Evolutionary conservation across 192 early-diverging fungal genomes (phyloP).

Genomic region (Oehlia diaphana): DNA sequence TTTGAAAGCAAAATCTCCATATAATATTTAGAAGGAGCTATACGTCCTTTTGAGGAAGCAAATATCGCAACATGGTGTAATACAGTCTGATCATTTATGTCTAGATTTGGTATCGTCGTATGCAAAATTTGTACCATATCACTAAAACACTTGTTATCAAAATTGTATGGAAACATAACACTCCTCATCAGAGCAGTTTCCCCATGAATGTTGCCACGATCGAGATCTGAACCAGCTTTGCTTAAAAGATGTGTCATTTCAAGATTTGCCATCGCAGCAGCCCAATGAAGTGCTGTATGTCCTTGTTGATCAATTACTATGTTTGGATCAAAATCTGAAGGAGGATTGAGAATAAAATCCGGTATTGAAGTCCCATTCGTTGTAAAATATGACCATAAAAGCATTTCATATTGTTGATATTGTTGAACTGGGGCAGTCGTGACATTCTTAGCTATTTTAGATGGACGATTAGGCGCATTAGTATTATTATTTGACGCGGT

Average conservation of each 20-base stretch:
- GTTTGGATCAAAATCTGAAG: slow-evolving; percentile 76
- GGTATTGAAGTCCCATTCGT: slow-evolving; percentile 52
- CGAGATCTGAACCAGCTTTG: slow-evolving; percentile 71
- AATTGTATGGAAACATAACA: slow-evolving; percentile 88
- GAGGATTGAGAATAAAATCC: slow-evolving; percentile 52
- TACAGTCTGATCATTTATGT: slow-evolving; percentile 80
- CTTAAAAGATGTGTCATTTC: slow-evolving; percentile 75
- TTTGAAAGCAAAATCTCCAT: slow-evolving; percentile 81
- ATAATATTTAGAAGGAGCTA: slow-evolving; percentile 82
- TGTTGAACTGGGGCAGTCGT: not conserved
- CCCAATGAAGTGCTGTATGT: slow-evolving; percentile 95
- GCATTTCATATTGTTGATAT: slow-evolving; percentile 35
- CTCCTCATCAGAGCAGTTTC: slow-evolving; percentile 91
- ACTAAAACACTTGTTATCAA: slow-evolving; percentile 78
- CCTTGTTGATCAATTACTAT: slow-evolving; percentile 93
- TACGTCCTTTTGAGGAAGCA: slow-evolving; percentile 68
- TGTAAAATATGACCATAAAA: slow-evolving; percentile 41
- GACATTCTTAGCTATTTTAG: not conserved
- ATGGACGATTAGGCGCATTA: slow-evolving; percentile 17
- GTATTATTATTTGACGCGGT: slow-evolving; percentile 29
- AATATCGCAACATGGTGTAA: slow-evolving; percentile 88
- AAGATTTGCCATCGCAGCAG: slow-evolving; percentile 84
- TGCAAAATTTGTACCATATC: slow-evolving; percentile 72
- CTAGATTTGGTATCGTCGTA: slow-evolving; percentile 71
- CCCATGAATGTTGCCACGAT: slow-evolving; percentile 74